Percentiles rank a stretch among this genome's conserved stretches.
These are phyloP conservation scores for Paramecium primaurelia DNA, from an alignment of 73 alveolate species.

Conservation along the genomic window DNA sequence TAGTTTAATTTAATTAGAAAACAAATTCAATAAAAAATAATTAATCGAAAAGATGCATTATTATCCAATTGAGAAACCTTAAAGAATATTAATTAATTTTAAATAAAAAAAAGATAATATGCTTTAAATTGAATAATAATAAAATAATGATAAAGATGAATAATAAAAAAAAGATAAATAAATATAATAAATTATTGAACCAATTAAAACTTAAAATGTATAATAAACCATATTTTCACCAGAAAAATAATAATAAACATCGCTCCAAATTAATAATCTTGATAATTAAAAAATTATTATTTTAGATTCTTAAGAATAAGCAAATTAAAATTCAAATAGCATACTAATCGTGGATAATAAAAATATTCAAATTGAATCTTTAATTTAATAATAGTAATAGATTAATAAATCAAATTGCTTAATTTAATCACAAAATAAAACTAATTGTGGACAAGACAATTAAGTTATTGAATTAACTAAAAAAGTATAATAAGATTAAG, in stretches of 20 bases:
- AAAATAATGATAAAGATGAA: neutral
- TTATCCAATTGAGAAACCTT: neutral
- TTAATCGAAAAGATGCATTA: neutral
- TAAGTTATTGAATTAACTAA: neutral
- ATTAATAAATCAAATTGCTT: neutral
- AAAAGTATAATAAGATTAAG: neutral
- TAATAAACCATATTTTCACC: neutral
- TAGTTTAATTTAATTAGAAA: neutral
- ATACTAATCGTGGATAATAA: neutral
- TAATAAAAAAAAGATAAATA: neutral
- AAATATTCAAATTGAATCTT: neutral
- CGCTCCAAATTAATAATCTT: no score
- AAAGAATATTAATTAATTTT: neutral
- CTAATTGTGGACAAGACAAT: neutral
- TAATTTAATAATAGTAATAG: neutral
- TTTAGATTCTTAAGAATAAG: neutral
- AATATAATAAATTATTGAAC: neutral
- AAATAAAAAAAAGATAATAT: neutral
- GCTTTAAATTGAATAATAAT: neutral
- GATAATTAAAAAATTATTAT: neutral
- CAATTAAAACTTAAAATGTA: neutral
- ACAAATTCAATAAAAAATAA: neutral
- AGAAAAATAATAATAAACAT: neutral
- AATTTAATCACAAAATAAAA: neutral
- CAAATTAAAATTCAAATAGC: neutral